Conservation (phyloP, 78 protist genomes). For the Carpediemonas membranifera region DNA sequence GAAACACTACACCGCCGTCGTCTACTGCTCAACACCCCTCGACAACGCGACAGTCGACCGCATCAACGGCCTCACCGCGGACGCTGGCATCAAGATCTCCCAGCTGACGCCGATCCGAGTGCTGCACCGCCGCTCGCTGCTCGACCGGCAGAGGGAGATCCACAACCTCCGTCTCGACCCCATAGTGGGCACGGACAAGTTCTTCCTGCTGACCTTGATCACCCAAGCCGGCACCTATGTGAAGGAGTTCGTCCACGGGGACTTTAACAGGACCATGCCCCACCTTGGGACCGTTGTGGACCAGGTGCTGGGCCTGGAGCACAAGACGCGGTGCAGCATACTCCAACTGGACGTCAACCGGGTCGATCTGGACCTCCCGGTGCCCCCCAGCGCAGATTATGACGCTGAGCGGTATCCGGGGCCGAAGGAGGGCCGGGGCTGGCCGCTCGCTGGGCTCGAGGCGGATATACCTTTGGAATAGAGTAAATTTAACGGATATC, state of each 20-base stretch:
- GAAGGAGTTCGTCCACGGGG: constrained; percentile 78
- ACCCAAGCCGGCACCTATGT: constrained; percentile 30
- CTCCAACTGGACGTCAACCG: no score
- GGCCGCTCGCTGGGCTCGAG: no score
- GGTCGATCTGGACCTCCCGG: no score
- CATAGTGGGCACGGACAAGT: neutral
- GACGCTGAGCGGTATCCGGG: no score
- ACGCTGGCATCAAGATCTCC: neutral
- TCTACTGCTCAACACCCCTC: constrained; percentile 10
- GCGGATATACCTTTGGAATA: no score
- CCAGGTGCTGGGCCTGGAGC: no score
- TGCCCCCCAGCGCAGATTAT: no score
- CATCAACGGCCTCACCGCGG: neutral
- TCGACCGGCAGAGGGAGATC: neutral
- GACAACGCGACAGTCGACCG: neutral
- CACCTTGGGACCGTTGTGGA: no score
- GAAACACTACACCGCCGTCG: constrained; percentile 50
- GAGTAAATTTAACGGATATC: no score
- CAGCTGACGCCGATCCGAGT: constrained; percentile 75
- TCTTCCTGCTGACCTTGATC: neutral
- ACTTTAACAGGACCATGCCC: no score
- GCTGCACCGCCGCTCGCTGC: constrained; percentile 41
- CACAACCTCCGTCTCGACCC: neutral
- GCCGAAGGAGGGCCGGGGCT: no score
- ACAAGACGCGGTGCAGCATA: no score